Evolutionary conservation across 495 filamentous ascomycete species (phyloP).

Genomic region (Xylaria venustula): DNA sequence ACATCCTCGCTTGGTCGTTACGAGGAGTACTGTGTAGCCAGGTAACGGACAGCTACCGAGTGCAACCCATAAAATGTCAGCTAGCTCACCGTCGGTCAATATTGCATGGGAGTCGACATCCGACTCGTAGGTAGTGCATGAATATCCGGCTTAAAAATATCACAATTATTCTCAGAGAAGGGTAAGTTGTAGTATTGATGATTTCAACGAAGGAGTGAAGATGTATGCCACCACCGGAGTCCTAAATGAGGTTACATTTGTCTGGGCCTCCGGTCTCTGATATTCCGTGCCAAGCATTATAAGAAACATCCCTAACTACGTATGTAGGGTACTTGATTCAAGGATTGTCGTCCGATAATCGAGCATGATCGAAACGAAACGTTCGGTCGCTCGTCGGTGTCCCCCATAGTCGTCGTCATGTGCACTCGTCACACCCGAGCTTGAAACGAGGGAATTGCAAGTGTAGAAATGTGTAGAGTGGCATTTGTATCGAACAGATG

Average conservation of each 20-base stretch:
- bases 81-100: neutral
- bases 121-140: neutral
- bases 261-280: neutral
- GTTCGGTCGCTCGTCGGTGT: neutral
- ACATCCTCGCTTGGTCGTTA: no score
- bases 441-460: no score
- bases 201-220: neutral
- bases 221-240: neutral
- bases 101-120: neutral
- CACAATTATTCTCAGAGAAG: neutral
- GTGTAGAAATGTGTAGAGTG: no score
- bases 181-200: neutral
- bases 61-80: neutral
- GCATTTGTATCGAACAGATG: no score
- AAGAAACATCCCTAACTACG: neutral
- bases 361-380: neutral
- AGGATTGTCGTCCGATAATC: conserved; percentile 1
- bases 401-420: neutral
- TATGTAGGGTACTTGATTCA: neutral
- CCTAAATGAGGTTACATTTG: conserved; percentile 2
- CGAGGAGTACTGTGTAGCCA: no score
- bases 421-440: neutral
- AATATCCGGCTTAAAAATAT: neutral
- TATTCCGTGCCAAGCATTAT: neutral
- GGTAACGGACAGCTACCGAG: neutral